A percentile compares a stretch with the other conserved stretches of the same genome.
phyloP scores from a whole-genome alignment of 768 basidiomycete species.

The Russula compacta region DNA sequence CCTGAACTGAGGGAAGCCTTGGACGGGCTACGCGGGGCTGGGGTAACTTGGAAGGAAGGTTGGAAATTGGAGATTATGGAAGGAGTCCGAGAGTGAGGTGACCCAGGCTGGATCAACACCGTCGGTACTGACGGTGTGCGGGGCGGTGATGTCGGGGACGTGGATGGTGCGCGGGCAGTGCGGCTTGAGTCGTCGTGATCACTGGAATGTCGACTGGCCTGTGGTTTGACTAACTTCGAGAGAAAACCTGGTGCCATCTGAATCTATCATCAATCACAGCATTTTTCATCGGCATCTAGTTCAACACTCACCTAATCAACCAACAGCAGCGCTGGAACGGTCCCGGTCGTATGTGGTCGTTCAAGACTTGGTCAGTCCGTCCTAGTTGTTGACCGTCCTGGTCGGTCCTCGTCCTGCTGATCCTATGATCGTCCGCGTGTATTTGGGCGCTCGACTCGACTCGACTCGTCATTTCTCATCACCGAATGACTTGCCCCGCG shows the following conservation, averaged over 20 bases:
- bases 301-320: not conserved
- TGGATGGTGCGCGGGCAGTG: not conserved
- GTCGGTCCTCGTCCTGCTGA: too few relatives aligned
- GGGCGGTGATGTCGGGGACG: not conserved
- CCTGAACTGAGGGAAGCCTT: slow-evolving; percentile 21
- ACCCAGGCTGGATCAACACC: not conserved
- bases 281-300: too few relatives aligned
- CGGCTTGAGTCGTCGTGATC: not conserved
- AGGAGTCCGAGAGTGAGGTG: not conserved
- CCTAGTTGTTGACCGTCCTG: too few relatives aligned
- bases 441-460: not conserved
- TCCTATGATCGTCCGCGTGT: too few relatives aligned
- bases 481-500: not conserved
- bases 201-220: not conserved
- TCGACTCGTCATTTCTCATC: not conserved
- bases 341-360: too few relatives aligned
- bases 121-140: not conserved
- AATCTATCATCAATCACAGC: not conserved
- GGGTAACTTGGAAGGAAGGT: not conserved
- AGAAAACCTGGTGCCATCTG: slow-evolving; percentile 9
- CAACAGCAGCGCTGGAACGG: too few relatives aligned
- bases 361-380: too few relatives aligned
- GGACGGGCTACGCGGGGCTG: not conserved
- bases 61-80: not conserved
- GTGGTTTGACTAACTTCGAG: slow-evolving; percentile 9